These are phyloP conservation scores for Hemerocallis citrina DNA, from an alignment of 106 monocot species.

Conservation along the genomic window DNA sequence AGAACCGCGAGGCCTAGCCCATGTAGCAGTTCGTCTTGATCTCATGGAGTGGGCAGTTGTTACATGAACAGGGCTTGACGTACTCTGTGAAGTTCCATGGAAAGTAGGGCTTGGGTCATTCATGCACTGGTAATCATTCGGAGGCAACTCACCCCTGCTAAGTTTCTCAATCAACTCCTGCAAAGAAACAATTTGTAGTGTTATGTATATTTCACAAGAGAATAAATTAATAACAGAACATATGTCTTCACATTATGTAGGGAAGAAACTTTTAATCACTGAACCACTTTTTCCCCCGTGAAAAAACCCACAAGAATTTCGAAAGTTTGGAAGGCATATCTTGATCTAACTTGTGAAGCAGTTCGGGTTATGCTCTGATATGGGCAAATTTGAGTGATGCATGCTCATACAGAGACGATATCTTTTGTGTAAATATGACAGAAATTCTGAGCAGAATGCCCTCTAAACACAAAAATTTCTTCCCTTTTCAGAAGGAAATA, in stretches of 20 bases:
- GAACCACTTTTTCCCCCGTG: neutral
- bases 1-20: conserved; percentile 80
- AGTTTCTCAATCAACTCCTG: conserved; percentile 96
- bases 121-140: conserved; percentile 84
- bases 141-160: conserved; percentile 65
- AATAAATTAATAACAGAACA: neutral
- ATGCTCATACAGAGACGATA: too few species aligned
- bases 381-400: too few species aligned
- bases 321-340: neutral
- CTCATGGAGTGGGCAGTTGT: conserved; percentile 89
- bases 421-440: too few species aligned
- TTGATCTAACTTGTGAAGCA: neutral
- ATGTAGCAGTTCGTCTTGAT: conserved; percentile 81
- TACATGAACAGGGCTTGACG: conserved; percentile 26
- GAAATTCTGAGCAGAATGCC: too few species aligned
- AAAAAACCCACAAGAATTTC: neutral
- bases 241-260: neutral
- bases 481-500: too few species aligned
- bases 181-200: conserved; percentile 1
- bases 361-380: too few species aligned
- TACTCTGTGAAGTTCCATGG: conserved; percentile 36
- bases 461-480: too few species aligned
- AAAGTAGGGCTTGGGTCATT: conserved; percentile 73
- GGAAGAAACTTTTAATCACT: neutral
- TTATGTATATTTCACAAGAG: neutral